phyloP scores from a whole-genome alignment of 257 asterid genomes.

The Primulina huaijiensis region DNA sequence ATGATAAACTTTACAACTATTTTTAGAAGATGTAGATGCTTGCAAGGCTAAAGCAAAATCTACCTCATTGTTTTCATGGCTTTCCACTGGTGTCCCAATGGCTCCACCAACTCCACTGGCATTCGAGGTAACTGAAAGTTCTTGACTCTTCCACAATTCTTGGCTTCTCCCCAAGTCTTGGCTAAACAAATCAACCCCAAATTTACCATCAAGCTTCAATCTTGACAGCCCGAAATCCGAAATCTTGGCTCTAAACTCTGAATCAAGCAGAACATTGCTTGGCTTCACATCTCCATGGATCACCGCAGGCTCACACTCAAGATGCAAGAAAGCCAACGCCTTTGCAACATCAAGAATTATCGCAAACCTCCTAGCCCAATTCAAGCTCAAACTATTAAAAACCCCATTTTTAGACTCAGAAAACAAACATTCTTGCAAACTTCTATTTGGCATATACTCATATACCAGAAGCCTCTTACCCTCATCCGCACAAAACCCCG shows the following conservation, averaged over 20 bases:
- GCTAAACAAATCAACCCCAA: conserved; percentile 76
- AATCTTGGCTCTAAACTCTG: conserved; percentile 71
- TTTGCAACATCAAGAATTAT: conserved; percentile 69
- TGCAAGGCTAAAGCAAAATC: conserved; percentile 96
- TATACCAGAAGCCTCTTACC: conserved; percentile 65
- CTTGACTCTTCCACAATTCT: conserved; percentile 67
- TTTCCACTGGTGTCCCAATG: conserved; percentile 55
- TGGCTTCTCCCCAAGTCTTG: conserved; percentile 71
- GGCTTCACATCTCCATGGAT: conserved; percentile 99
- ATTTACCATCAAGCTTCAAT: conserved; percentile 67
- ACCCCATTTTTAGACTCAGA: conserved; percentile 38
- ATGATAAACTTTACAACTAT: conserved; percentile 46
- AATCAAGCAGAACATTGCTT: conserved; percentile 88
- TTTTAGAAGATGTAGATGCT: conserved; percentile 68
- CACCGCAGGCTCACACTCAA: conserved; percentile 91
- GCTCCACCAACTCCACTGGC: conserved; percentile 40
- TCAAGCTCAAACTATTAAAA: conserved; percentile 37
- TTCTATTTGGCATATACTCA: conserved; percentile 89
- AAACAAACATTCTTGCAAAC: conserved; percentile 79
- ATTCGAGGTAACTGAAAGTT: conserved; percentile 64
- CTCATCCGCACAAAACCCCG: conserved; percentile 78
- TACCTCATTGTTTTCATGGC: conserved; percentile 68
- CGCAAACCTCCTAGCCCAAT: conserved; percentile 71
- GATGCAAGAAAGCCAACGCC: conserved; percentile 81
- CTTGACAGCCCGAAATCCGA: conserved; percentile 98